Base-by-base conservation (phyloP, 768 basidiomycete genomes). In the Pisolithus albus region DNA sequence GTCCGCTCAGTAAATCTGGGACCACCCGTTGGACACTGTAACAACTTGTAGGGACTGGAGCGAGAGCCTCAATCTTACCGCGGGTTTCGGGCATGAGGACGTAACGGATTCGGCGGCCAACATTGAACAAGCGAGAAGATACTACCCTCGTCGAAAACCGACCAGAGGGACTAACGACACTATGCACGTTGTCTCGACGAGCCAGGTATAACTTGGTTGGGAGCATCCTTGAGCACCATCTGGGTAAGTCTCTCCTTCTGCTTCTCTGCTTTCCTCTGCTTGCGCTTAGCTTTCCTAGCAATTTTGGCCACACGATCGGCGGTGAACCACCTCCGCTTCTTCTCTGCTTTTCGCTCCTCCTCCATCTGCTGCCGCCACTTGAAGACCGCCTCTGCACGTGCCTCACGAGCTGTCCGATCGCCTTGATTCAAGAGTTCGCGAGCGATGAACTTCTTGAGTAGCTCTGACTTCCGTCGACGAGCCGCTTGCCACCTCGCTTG, bases 301-400 rank as follows among this genome's bases (percentile, higher is more conserved):
- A 67, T 56, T 43, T 62, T 69, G 7, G 67, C 76, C 62, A 75
- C 38, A 40, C 70, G 70, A 40, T 67, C 71, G 19, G 59, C 55
- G 0, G 68, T 70, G 46, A 70, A 62, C 75, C 74, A 75, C 43
- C 76, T 77, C 56, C 75, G 76, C 72, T 83, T 84, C 70, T 78
- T 75, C 64, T 80, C 76, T 46, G 75, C 79, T 56, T 79, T 78
- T 53, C 77, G 71, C 55, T 85, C 77, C 46, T 77, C 75, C 52
- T 78, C 74, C 51, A 88, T 53, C 56, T 73, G 72, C 61, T 80
- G 74, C 54, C 81, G 75, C 78, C 81, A 91, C 66, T 83, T 87
- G 73, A 80, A 89, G 34, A 76, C 75, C 45, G 86, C 89, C 61
- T 91, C 88, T 10, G 83, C 83, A 41, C 75, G 79, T 3, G 84